A percentile compares a stretch with the other conserved stretches of the same genome.
phyloP scores from a whole-genome alignment of 176 grass and related monocot genomes.

The Raddia distichophylla region DNA sequence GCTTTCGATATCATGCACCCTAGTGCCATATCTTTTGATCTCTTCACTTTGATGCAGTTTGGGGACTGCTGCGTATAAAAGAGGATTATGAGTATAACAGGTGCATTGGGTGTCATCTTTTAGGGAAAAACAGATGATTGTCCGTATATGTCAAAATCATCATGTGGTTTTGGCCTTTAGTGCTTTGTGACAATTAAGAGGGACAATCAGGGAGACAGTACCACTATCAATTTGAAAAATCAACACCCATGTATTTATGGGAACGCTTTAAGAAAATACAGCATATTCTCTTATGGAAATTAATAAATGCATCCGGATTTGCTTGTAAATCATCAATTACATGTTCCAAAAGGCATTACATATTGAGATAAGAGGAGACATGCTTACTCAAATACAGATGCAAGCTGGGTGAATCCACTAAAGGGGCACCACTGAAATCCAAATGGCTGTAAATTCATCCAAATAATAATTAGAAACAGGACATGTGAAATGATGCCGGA shows the following conservation, averaged over 20 bases:
- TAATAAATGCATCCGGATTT: neutral
- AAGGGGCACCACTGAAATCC: constrained; percentile 96
- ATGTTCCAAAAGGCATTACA: constrained; percentile 1
- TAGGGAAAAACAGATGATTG: neutral
- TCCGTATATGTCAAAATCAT: constrained; percentile 26
- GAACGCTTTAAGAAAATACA: constrained; percentile 20
- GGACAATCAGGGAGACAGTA: neutral
- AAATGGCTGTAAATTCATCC: constrained; percentile 76
- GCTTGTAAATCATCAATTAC: constrained; percentile 27
- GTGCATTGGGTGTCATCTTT: neutral
- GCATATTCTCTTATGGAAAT: neutral
- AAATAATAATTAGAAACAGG: constrained; percentile 37
- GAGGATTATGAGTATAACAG: too few relatives aligned
- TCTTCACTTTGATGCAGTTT: too few relatives aligned
- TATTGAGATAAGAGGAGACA: constrained; percentile 40
- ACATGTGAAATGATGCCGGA: constrained; percentile 34
- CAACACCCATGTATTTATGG: neutral
- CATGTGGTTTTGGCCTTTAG: constrained; percentile 11
- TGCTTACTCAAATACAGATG: constrained; percentile 93
- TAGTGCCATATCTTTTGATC: too few relatives aligned
- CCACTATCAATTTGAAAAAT: neutral
- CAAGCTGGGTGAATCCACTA: constrained; percentile 87
- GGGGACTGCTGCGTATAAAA: too few relatives aligned
- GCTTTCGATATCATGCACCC: too few relatives aligned
- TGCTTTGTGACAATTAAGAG: constrained; percentile 22